phyloP scores from a whole-genome alignment of 1,284 basidiomycete species.

The Cryptococcus wingfieldii region DNA sequence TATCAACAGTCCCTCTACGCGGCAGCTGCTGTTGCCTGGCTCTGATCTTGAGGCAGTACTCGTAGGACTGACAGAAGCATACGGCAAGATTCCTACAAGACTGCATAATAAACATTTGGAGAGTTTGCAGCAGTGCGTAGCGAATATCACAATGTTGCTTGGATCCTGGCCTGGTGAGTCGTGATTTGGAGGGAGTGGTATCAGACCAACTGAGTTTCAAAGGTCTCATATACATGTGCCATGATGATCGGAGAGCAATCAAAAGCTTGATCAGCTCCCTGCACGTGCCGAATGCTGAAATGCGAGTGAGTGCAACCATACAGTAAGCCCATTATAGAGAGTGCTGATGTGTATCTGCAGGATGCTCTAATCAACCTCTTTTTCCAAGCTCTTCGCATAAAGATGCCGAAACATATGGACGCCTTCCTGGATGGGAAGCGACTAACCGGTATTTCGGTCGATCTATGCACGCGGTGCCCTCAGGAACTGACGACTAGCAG shows the following conservation, averaged over 20 bases:
- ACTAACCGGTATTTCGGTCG: conserved; percentile 65
- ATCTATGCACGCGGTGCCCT: not conserved
- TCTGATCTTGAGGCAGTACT: conserved; percentile 87
- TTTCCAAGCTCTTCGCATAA: conserved; percentile 87
- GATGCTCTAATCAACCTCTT: conserved; percentile 90
- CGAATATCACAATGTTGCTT: conserved; percentile 76
- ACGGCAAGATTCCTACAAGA: conserved; percentile 63
- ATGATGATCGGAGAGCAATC: conserved; percentile 81
- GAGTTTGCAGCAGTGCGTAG: conserved; percentile 69
- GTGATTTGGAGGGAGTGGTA: not conserved
- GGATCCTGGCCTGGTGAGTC: conserved; percentile 88
- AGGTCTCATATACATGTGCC: conserved; percentile 91
- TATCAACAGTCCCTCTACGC: conserved; percentile 77
- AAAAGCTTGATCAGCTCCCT: conserved; percentile 79
- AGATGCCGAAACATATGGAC: conserved; percentile 81
- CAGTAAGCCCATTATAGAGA: not conserved
- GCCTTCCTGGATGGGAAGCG: conserved; percentile 82
- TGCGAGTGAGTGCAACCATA: conserved; percentile 59
- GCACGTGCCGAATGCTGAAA: conserved; percentile 78
- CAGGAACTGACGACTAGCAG: conserved; percentile 9
- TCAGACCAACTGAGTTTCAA: conserved; percentile 7
- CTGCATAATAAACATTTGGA: conserved; percentile 57
- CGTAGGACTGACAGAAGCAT: conserved; percentile 83
- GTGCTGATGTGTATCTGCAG: conserved; percentile 51
- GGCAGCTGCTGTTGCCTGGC: conserved; percentile 73